A percentile compares a stretch with the other conserved stretches of the same genome.
Evolutionary conservation across 441 rosid genomes (phyloP).

Genomic region (Erodium texanum): DNA sequence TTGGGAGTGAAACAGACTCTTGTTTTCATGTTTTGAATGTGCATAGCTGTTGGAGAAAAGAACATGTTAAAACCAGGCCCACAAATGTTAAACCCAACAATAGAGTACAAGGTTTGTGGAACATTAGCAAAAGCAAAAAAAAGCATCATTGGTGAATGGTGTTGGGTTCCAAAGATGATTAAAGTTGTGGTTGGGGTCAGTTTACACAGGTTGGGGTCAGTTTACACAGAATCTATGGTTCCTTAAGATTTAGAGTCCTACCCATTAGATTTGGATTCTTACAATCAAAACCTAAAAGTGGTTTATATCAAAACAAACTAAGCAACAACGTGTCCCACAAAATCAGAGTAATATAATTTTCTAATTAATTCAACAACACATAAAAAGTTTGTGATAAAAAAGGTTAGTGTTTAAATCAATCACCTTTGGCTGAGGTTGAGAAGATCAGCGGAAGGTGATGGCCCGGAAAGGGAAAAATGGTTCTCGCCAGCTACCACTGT

Average conservation of each 20-base stretch:
- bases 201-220: slow-evolving; percentile 46
- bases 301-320: background rate
- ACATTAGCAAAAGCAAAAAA: slow-evolving; percentile 1
- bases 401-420: background rate
- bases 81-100: no score
- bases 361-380: background rate
- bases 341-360: background rate
- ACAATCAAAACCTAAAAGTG: background rate
- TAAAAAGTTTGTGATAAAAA: background rate
- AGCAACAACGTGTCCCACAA: background rate
- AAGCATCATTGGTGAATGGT: background rate
- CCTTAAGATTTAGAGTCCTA: background rate
- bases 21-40: slow-evolving; percentile 24
- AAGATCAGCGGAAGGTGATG: slow-evolving; percentile 49
- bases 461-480: slow-evolving; percentile 37
- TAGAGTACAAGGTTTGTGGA: no score
- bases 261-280: background rate
- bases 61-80: background rate
- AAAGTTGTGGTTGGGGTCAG: slow-evolving; percentile 41
- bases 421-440: slow-evolving; percentile 58
- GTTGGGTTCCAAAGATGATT: slow-evolving; percentile 15
- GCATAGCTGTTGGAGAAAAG: slow-evolving; percentile 26
- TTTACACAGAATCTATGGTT: slow-evolving; percentile 39
- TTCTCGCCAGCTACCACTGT: slow-evolving; percentile 23
- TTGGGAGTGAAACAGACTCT: background rate